A percentile compares a stretch with the other conserved stretches of the same genome.
phyloP scores from a whole-genome alignment of 2,329 filamentous ascomycete species.

The Aureobasidium melanogenum region DNA sequence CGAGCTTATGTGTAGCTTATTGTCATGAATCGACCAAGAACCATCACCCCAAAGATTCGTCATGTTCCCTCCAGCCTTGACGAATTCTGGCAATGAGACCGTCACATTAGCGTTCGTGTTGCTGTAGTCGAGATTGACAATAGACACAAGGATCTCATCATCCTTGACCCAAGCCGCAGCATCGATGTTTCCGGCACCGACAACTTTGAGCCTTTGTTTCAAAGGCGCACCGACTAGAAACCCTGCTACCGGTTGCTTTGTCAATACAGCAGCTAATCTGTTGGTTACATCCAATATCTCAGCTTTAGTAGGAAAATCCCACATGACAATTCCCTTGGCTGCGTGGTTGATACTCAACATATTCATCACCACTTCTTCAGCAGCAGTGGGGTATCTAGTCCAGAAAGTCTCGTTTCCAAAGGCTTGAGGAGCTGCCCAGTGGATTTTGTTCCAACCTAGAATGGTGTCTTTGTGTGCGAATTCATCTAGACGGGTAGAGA shows the following conservation, averaged over 20 bases:
- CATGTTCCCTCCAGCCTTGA: not conserved
- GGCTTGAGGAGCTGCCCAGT: conserved; percentile 42
- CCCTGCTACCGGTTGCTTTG: conserved; percentile 21
- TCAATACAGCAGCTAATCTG: conserved; percentile 32
- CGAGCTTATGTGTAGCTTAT: not conserved
- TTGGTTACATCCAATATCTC: conserved; percentile 29
- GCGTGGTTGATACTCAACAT: conserved; percentile 40
- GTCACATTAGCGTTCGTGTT: conserved; percentile 13
- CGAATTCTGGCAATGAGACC: conserved; percentile 14
- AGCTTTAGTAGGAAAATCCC: conserved; percentile 37
- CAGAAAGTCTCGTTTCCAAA: conserved; percentile 42
- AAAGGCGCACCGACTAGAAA: conserved; percentile 29
- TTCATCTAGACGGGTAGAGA: conserved; percentile 36
- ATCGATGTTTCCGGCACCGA: conserved; percentile 27
- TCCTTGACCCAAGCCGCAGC: conserved; percentile 33
- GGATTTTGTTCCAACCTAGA: conserved; percentile 33
- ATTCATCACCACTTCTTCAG: conserved; percentile 39
- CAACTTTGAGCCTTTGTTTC: conserved; percentile 17
- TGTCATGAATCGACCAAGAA: conserved; percentile 8
- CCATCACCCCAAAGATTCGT: conserved; percentile 16
- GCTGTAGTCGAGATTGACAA: conserved; percentile 30
- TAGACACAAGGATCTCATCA: conserved; percentile 29
- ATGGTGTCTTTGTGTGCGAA: conserved; percentile 33
- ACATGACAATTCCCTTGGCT: conserved; percentile 41
- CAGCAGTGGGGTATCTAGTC: conserved; percentile 34